Percentiles rank a stretch among this genome's conserved stretches.
Conservation (phyloP, 1,139 yeast species). For the Geotrichum candidum region DNA sequence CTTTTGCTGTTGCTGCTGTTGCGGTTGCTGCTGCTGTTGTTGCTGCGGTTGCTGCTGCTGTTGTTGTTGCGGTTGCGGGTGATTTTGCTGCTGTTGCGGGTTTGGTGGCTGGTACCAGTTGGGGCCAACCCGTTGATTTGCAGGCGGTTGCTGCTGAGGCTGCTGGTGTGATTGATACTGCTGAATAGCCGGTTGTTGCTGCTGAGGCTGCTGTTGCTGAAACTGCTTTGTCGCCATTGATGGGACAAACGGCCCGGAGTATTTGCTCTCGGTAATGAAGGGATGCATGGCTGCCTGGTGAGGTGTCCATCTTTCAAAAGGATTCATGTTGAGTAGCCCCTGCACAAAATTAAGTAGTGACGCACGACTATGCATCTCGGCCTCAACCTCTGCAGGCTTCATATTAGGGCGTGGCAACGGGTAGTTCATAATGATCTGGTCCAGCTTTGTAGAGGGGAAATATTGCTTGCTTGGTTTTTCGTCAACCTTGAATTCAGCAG, state of each 20-base stretch:
- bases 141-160: constrained; percentile 6
- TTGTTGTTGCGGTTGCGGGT: constrained; percentile 9
- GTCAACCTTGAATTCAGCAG: constrained; percentile 47
- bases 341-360: constrained; percentile 70
- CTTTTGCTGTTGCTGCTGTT: neutral
- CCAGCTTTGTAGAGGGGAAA: constrained; percentile 64
- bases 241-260: constrained; percentile 35
- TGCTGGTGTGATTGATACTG: constrained; percentile 2
- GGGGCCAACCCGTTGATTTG: neutral
- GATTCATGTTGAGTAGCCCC: constrained; percentile 77
- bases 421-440: constrained; percentile 73
- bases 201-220: neutral
- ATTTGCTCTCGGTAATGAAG: constrained; percentile 51
- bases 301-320: constrained; percentile 93
- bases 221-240: constrained; percentile 14
- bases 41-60: constrained; percentile 7
- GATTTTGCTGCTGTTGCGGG: constrained; percentile 4
- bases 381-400: constrained; percentile 48
- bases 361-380: constrained; percentile 65
- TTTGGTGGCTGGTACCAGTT: neutral
- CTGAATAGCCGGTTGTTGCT: neutral
- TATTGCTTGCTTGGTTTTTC: constrained; percentile 84
- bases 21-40: neutral
- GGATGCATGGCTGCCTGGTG: constrained; percentile 94
- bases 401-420: constrained; percentile 66